Evolutionary conservation across 2,329 filamentous ascomycete genomes (phyloP).

Genomic region (Harringtonia lauricola): DNA sequence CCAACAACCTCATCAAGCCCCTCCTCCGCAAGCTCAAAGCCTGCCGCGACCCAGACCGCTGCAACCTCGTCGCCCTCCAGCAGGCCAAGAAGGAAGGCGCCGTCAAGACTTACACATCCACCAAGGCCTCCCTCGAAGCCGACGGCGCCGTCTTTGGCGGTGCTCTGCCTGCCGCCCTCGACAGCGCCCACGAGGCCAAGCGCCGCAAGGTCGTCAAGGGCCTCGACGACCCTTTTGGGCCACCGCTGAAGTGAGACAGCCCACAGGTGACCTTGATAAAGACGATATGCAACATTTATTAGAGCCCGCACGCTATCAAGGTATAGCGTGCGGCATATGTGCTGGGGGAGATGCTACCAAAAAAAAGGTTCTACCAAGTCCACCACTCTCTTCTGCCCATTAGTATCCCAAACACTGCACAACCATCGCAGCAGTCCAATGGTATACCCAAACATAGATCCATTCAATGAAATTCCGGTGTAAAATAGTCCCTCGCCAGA

Average conservation of each 20-base stretch:
- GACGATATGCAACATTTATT: no score
- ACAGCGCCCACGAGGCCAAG: slow-evolving; percentile 25
- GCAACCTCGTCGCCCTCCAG: slow-evolving; percentile 59
- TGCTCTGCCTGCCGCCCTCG: slow-evolving; percentile 13
- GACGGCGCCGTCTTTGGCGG: slow-evolving; percentile 37
- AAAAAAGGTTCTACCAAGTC: no score
- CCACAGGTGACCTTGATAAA: not conserved
- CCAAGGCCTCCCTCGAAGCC: slow-evolving; percentile 15
- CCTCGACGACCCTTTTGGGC: slow-evolving; percentile 36
- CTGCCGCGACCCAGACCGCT: slow-evolving; percentile 64
- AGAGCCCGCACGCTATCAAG: no score
- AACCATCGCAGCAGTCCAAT: no score
- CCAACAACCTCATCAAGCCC: slow-evolving; percentile 39
- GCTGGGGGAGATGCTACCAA: no score
- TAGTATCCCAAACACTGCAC: no score
- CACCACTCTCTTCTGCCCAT: not conserved
- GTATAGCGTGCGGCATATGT: no score
- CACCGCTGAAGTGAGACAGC: slow-evolving; percentile 20
- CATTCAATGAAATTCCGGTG: not conserved
- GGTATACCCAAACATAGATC: no score
- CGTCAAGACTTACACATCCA: slow-evolving; percentile 15
- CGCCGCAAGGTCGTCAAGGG: slow-evolving; percentile 29
- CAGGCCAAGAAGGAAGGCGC: slow-evolving; percentile 48
- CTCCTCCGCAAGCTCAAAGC: slow-evolving; percentile 59
- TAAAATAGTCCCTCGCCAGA: no score